Evolutionary conservation across 371 early-diverging fungal genomes (phyloP).

Genomic region (Parasitella parasitica): DNA sequence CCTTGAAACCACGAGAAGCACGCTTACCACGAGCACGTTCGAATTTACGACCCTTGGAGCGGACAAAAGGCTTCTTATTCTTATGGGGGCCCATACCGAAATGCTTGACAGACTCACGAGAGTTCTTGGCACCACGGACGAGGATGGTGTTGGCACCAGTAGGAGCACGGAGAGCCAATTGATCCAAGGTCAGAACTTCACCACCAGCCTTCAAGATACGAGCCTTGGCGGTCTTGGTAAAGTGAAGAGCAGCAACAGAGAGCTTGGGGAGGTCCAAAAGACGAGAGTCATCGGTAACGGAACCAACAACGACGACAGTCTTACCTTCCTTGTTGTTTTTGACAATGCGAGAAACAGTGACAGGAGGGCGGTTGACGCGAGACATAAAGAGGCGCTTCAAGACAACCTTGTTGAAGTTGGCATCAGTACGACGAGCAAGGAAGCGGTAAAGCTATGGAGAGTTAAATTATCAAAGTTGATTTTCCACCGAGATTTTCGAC

Average conservation of each 20-base stretch:
- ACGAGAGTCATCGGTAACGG: slow-evolving; percentile 96
- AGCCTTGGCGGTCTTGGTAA: slow-evolving; percentile 93
- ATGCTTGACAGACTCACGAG: slow-evolving; percentile 97
- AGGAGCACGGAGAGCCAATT: slow-evolving; percentile 97
- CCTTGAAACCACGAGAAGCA: slow-evolving; percentile 93
- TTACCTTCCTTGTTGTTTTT: slow-evolving; percentile 75
- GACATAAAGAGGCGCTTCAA: slow-evolving; percentile 98
- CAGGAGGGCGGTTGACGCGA: slow-evolving; percentile 94
- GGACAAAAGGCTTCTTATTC: slow-evolving; percentile 89
- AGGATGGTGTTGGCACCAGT: slow-evolving; percentile 95
- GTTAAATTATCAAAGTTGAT: neutral
- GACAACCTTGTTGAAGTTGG: slow-evolving; percentile 98
- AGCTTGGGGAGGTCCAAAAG: slow-evolving; percentile 94
- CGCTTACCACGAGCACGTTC: slow-evolving; percentile 99
- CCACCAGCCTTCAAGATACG: slow-evolving; percentile 98
- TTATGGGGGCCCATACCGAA: slow-evolving; percentile 75
- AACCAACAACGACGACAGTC: slow-evolving; percentile 92
- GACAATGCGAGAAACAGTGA: slow-evolving; percentile 89
- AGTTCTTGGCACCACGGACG: slow-evolving; percentile 84
- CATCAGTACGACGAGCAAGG: slow-evolving; percentile 97
- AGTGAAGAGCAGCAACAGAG: slow-evolving; percentile 92
- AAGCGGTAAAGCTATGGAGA: slow-evolving; percentile 90
- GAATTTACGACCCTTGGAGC: slow-evolving; percentile 99
- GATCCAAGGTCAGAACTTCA: slow-evolving; percentile 97
- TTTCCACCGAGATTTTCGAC: neutral